phyloP scores from a whole-genome alignment of 345 rosid species.

The Acer campestre region DNA sequence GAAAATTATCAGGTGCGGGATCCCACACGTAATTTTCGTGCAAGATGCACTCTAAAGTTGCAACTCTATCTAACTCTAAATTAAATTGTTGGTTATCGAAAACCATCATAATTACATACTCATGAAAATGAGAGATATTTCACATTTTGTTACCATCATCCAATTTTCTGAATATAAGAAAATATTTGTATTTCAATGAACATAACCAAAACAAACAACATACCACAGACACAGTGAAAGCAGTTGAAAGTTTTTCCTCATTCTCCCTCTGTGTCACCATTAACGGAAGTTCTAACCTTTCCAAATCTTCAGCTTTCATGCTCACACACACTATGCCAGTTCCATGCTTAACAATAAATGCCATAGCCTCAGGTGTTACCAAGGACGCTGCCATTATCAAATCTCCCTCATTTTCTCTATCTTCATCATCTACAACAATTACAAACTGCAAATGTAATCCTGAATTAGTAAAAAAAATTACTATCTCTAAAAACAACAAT shows the following conservation, averaged over 20 bases:
- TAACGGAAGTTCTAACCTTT: conserved; percentile 84
- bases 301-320: conserved; percentile 78
- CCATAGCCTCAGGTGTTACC: conserved; percentile 88
- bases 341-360: conserved; percentile 83
- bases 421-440: conserved; percentile 92
- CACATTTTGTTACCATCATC: not conserved
- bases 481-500: not conserved
- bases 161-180: not conserved
- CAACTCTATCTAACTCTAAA: not conserved
- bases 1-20: too few species aligned
- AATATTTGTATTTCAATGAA: not conserved
- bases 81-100: not conserved
- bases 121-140: not conserved
- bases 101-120: too few species aligned
- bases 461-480: not conserved
- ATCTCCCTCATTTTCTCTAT: conserved; percentile 95
- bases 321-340: conserved; percentile 95
- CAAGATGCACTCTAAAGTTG: not conserved
- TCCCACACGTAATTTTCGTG: too few species aligned
- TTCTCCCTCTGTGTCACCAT: conserved; percentile 84
- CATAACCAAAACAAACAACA: conserved; percentile 18
- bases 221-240: conserved; percentile 92
- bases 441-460: conserved; percentile 47
- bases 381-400: conserved; percentile 81
- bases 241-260: conserved; percentile 78